A percentile compares a stretch with the other conserved stretches of the same genome.
phyloP scores from a whole-genome alignment of 1,139 yeast genomes.

The Yamadazyma jaroonii region DNA sequence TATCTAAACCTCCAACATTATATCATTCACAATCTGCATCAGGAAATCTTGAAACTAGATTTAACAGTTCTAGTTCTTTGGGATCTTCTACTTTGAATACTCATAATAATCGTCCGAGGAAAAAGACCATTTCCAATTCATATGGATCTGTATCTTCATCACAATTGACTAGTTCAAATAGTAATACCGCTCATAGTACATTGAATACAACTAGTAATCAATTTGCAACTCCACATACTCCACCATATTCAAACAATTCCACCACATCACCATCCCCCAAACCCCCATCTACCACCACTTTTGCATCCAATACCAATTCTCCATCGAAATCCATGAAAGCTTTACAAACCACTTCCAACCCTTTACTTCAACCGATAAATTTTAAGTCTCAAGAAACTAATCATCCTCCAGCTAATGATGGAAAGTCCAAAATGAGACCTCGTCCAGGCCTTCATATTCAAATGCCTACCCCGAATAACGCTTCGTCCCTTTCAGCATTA shows the following conservation, averaged over 20 bases:
- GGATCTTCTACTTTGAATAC: conserved; percentile 18
- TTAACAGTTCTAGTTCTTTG: conserved; percentile 11
- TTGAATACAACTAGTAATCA: conserved; percentile 3
- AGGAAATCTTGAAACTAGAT: conserved; percentile 38
- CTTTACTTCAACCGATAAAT: conserved; percentile 62
- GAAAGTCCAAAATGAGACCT: conserved; percentile 13
- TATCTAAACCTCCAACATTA: conserved; percentile 47
- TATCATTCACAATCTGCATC: conserved; percentile 51
- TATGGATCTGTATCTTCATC: conserved; percentile 17
- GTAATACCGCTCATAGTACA: conserved; percentile 2
- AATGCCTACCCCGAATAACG: conserved; percentile 46
- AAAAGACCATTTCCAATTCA: conserved; percentile 41
- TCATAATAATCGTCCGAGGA: conserved; percentile 25
- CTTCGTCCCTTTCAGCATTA: conserved; percentile 34
- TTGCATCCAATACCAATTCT: conserved; percentile 26
- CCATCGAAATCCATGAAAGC: conserved; percentile 60
- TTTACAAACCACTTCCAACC: conserved; percentile 40
- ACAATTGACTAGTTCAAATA: conserved; percentile 1
- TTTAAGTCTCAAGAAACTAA: conserved; percentile 25
- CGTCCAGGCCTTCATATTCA: conserved; percentile 45
- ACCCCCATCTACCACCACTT: conserved; percentile 27
- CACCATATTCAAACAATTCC: conserved; percentile 27
- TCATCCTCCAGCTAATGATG: neutral
- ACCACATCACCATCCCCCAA: conserved; percentile 41
- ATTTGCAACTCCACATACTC: conserved; percentile 31